Base-by-base conservation (phyloP, 2,329 filamentous ascomycete genomes). In the Penicillium corylophilum region DNA sequence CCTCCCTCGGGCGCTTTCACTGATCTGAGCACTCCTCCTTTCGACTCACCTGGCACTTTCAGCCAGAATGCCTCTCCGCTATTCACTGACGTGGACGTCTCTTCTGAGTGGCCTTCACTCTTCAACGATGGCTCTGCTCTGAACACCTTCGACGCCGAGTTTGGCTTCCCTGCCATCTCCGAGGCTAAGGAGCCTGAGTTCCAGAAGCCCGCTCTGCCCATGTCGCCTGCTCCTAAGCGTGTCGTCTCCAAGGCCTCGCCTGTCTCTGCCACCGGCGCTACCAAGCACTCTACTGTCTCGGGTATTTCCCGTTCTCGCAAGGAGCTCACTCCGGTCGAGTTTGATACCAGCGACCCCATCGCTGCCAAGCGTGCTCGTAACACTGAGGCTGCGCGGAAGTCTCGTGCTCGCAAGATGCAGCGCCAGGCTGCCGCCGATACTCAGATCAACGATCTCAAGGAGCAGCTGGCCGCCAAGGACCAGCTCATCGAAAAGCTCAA, bases 341-440 rank as follows among this genome's bases (percentile, higher is more conserved):
- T 91, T 33, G 89, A 96, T 62, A 82, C 85, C 1, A 75, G 64
- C 38, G 92, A 96, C 65, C 82, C 82, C 9, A 71, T 88, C n/a
- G 90, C 90, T 18, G 83, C 92, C 80, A 96, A 96, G 85, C 89
- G 93, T 71, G 92, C 91, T 45, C 88, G 91, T 61, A 97, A 96
- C 72, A 95, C 91, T 8, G 82, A 95, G 71, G 93, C 93, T 16
- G 93, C 93, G 64, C 90, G 93, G 61, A 96, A 96, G 77, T 96
- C 91, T 53, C 87, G 93, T 46, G 87, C 90, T 66, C 87, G 90
- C 60, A 96, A 96, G 78, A 85, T 89, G 51, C 81, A 87, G 69
- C 83, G 86, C 62, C 79, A 93, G 55, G 85, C 89, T 50, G 83
- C 85, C 51, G 79, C 96, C 41, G 88, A 95, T 76, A 81, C 81